A percentile compares a stretch with the other conserved stretches of the same genome.
phyloP scores from a whole-genome alignment of 2,329 filamentous ascomycete genomes.

The Bertia moriformis region DNA sequence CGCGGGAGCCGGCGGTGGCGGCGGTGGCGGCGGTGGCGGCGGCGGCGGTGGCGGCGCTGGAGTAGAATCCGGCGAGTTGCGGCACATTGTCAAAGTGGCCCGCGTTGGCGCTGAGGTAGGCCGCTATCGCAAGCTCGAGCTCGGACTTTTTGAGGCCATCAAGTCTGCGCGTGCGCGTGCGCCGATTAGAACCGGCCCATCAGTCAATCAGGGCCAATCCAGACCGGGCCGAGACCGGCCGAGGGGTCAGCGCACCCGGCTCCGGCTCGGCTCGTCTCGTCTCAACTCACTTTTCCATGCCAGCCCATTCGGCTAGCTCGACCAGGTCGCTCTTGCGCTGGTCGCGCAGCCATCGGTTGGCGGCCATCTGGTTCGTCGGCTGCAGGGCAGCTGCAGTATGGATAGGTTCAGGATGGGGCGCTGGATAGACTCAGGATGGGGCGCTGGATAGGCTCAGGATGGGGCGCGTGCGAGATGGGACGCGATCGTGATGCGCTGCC shows the following conservation, averaged over 20 bases:
- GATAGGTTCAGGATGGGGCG: background rate
- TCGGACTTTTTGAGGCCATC: slow-evolving; percentile 65
- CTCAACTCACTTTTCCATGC: slow-evolving; percentile 63
- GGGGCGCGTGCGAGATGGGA: background rate
- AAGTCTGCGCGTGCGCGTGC: slow-evolving; percentile 32
- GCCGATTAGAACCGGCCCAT: slow-evolving; percentile 5
- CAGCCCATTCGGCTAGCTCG: slow-evolving; percentile 58
- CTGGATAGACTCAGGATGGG: background rate
- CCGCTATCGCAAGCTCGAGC: slow-evolving; percentile 61
- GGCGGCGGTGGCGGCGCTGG: slow-evolving; percentile 41
- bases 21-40: too few relatives aligned
- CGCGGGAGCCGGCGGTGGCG: slow-evolving; percentile 39
- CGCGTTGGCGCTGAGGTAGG: slow-evolving; percentile 57
- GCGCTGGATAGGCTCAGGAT: background rate
- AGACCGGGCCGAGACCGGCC: background rate
- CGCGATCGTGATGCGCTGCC: background rate
- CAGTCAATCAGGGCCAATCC: background rate
- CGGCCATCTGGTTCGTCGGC: slow-evolving; percentile 39
- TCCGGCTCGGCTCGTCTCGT: slow-evolving; percentile 2
- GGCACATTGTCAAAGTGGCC: slow-evolving; percentile 47
- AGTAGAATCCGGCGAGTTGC: slow-evolving; percentile 63
- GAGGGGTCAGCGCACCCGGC: background rate
- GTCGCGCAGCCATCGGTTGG: slow-evolving; percentile 60
- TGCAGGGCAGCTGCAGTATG: slow-evolving; percentile 2
- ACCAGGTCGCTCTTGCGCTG: slow-evolving; percentile 72